Evolutionary conservation across 768 basidiomycete species (phyloP).

Genomic region (Termitomyces sp.): DNA sequence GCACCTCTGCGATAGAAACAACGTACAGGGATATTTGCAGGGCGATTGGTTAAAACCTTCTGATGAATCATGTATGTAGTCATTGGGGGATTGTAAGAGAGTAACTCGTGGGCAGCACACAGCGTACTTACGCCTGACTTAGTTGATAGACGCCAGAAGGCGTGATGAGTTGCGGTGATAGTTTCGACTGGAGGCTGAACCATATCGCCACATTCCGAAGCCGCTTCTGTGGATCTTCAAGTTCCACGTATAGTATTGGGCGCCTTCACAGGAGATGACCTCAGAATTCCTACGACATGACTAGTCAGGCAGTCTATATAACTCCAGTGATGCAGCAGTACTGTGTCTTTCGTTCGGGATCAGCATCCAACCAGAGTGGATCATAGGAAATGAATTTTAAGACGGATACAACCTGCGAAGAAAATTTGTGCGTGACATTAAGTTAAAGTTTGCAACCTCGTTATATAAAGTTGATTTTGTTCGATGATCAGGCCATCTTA

Average conservation of each 20-base stretch:
- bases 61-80: constrained; percentile 5
- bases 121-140: neutral
- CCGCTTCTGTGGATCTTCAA: constrained; percentile 7
- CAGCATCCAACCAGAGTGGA: neutral
- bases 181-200: neutral
- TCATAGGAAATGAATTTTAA: neutral
- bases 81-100: neutral
- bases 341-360: neutral
- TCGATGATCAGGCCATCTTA: too few relatives aligned
- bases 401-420: too few relatives aligned
- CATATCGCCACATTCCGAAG: neutral
- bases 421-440: neutral
- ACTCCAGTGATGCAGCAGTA: neutral
- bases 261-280: neutral
- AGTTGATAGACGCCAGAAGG: constrained; percentile 1
- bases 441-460: too few relatives aligned
- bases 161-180: neutral
- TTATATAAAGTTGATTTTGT: too few relatives aligned
- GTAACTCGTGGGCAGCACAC: neutral
- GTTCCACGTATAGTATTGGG: neutral
- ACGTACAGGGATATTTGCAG: constrained; percentile 3
- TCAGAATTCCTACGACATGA: neutral
- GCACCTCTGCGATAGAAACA: constrained; percentile 6
- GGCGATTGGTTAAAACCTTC: neutral
- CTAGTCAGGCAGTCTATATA: neutral